Evolutionary conservation across 306 rosid species (phyloP).

Genomic region (Crataegus laevigata): DNA sequence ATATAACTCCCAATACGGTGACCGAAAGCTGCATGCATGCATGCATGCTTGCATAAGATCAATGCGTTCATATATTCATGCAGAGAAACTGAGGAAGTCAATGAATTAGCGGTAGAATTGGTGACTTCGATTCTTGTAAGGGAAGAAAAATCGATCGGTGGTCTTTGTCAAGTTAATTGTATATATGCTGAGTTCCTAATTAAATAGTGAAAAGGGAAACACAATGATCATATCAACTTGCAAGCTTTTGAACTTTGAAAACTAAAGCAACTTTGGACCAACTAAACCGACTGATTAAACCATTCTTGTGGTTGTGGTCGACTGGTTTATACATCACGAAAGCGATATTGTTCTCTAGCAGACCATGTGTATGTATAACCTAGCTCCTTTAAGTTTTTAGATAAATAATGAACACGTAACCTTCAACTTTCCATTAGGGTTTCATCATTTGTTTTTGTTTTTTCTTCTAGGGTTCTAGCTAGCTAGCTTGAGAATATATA

Average conservation of each 20-base stretch:
- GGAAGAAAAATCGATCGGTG: no score
- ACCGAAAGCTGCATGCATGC: background rate
- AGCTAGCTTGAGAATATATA: background rate
- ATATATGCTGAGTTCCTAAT: background rate
- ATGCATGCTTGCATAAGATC: background rate
- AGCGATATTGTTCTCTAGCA: background rate
- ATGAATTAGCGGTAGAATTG: background rate
- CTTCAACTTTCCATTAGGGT: background rate
- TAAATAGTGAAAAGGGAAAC: slow-evolving; percentile 17
- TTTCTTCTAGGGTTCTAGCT: background rate
- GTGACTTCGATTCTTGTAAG: no score
- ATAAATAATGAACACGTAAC: background rate
- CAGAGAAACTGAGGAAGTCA: background rate
- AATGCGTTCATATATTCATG: background rate
- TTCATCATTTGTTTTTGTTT: background rate
- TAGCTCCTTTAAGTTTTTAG: background rate
- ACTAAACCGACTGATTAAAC: slow-evolving; percentile 19
- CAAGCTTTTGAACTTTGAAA: slow-evolving; percentile 28
- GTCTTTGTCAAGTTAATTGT: background rate
- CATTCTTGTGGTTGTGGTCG: slow-evolving; percentile 8
- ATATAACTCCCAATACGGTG: background rate
- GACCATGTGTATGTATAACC: no score
- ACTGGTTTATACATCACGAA: background rate
- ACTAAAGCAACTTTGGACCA: slow-evolving; percentile 38
- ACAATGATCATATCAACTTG: slow-evolving; percentile 21